A percentile compares a stretch with the other conserved stretches of the same genome.
These are phyloP conservation scores for Citrus mangshanensis DNA, from an alignment of 345 rosid species.

Conservation along the genomic window DNA sequence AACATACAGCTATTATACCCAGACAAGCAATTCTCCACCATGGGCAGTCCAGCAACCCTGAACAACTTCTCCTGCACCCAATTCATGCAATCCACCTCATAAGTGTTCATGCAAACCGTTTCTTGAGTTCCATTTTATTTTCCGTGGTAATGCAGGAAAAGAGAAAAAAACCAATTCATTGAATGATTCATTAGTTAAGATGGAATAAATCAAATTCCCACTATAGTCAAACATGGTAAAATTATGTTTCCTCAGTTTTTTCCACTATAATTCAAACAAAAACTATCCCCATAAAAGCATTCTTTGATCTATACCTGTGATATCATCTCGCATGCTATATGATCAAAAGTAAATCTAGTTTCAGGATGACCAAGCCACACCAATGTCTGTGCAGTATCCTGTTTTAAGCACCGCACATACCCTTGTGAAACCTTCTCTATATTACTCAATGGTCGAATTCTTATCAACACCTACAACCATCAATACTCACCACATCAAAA, in stretches of 20 bases:
- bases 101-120: constrained; percentile 2
- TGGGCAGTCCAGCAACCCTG: constrained; percentile 74
- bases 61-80: constrained; percentile 66
- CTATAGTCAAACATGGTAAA: neutral
- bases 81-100: constrained; percentile 15
- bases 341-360: constrained; percentile 91
- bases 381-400: constrained; percentile 72
- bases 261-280: neutral
- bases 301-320: constrained; percentile 55
- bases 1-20: constrained; percentile 96
- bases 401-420: constrained; percentile 62
- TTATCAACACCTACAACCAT: constrained; percentile 67
- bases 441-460: constrained; percentile 67
- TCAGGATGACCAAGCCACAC: constrained; percentile 89
- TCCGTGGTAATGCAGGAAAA: neutral
- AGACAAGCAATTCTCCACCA: constrained; percentile 96
- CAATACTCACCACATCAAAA: constrained; percentile 1
- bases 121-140: neutral
- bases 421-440: constrained; percentile 72
- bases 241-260: neutral
- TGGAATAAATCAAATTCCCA: neutral
- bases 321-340: constrained; percentile 73
- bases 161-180: neutral
- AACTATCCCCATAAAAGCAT: neutral
- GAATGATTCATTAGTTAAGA: neutral